phyloP scores from a whole-genome alignment of 768 basidiomycete species.

The Terana coerulea region DNA sequence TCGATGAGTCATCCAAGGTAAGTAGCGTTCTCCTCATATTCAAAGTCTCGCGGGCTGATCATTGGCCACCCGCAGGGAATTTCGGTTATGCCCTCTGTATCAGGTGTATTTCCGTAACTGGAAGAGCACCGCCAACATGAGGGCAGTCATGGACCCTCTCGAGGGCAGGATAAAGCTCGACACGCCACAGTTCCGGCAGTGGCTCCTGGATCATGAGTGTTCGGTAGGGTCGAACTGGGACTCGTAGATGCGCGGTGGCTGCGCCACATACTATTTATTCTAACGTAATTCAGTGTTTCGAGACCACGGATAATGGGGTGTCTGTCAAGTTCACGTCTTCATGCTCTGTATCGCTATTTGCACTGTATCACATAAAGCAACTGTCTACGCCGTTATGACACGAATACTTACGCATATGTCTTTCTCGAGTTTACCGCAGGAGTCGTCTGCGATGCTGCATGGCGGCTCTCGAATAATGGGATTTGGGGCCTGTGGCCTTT shows the following conservation, averaged over 20 bases:
- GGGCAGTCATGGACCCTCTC: slow-evolving; percentile 22
- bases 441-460: too few species aligned
- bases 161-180: slow-evolving; percentile 29
- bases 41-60: background rate
- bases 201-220: slow-evolving; percentile 12
- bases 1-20: slow-evolving; percentile 4
- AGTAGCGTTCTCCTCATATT: too few species aligned
- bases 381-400: too few species aligned
- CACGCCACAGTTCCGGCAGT: slow-evolving; percentile 20
- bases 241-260: background rate
- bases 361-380: background rate
- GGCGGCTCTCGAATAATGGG: too few species aligned
- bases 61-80: background rate
- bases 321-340: background rate
- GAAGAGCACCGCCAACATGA: slow-evolving; percentile 13
- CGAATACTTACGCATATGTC: too few species aligned
- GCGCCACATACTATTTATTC: background rate
- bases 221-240: slow-evolving; percentile 5
- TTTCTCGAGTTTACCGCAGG: too few species aligned
- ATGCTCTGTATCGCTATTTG: background rate
- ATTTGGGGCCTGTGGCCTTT: too few species aligned
- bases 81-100: slow-evolving; percentile 10
- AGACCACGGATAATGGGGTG: too few species aligned
- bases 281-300: background rate
- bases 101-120: slow-evolving; percentile 19